Evolutionary conservation across 805 yeast species (phyloP), one percentile per base, ranked within the genome.

Genomic region (Metschnikowia cubensis): DNA sequence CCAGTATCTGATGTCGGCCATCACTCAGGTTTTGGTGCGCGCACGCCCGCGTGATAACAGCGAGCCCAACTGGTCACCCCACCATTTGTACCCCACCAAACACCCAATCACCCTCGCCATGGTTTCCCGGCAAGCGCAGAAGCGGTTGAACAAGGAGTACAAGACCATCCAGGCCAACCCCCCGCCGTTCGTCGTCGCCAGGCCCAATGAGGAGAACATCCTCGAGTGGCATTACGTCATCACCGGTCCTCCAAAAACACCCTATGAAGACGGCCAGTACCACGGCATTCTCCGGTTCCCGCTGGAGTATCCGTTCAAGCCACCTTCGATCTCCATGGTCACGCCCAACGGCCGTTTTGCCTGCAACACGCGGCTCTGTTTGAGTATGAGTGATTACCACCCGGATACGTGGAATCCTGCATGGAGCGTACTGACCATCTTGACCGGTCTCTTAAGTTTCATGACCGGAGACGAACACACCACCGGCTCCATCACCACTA

Each of bases 361-460:
- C 51, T 79, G 89, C 50, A 88, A 88, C 64, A 83, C 89, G 3
- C 73, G 96, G 44, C 75, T 91, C 25, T 91, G 98, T 69, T 73
- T 91, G 44, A 83, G 91, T n/a, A 90, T 91, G 85, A 85, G 95
- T 60, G 97, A 91, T 69, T 91, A 82, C 66, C 98, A 91, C 60
- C 97, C 96, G 3, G 94, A 90, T 65, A 73, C 86, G 1, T 91
- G 98, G 98, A 90, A 91, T 66, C 97, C 98, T 1, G 89, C 96
- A 6, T 91, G 97, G 97, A 83, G 90, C 41, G 97, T 91, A 22
- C 75, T 89, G 33, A 90, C 97, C 0, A 91, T 91, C 18, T 74
- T 91, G 58, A 87, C 84, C 10, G 98, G 97, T 0, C 71, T 91
- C 35, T 72, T 91, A 56, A 88, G 96, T 64, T 91, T 91, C 62